A percentile compares a stretch with the other conserved stretches of the same genome.
phyloP scores from a whole-genome alignment of 1,284 basidiomycete genomes.

The Trichosporon asahii region DNA sequence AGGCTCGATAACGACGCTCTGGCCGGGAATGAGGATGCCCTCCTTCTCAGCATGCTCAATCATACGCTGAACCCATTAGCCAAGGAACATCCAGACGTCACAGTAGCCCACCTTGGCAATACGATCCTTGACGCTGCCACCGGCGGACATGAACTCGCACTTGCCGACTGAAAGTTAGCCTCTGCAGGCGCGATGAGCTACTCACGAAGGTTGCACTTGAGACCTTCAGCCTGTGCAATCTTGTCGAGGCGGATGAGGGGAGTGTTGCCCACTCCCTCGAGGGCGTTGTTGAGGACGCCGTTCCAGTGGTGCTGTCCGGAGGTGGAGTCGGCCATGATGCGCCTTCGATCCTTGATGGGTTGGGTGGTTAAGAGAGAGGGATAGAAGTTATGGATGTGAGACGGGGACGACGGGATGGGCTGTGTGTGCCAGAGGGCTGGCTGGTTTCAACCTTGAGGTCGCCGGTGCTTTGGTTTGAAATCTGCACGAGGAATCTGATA shows the following conservation, averaged over 20 bases:
- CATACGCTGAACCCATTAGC: slow-evolving; percentile 62
- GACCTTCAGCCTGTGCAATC: slow-evolving; percentile 67
- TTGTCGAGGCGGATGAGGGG: slow-evolving; percentile 83
- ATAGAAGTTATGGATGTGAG: background rate
- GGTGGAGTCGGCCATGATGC: slow-evolving; percentile 15
- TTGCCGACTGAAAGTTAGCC: slow-evolving; percentile 70
- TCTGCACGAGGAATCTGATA: slow-evolving; percentile 8
- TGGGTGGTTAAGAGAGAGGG: background rate
- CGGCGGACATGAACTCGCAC: slow-evolving; percentile 83
- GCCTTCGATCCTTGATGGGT: background rate
- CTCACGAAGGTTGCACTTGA: slow-evolving; percentile 88
- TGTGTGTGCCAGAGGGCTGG: background rate
- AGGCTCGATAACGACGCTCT: slow-evolving; percentile 90
- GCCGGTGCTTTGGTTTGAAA: background rate
- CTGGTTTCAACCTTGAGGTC: background rate
- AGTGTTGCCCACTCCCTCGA: slow-evolving; percentile 84
- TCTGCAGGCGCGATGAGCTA: background rate
- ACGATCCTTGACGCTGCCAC: slow-evolving; percentile 92
- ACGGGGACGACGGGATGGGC: background rate
- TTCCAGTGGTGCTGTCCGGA: slow-evolving; percentile 41
- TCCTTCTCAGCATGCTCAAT: slow-evolving; percentile 84
- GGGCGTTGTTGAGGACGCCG: slow-evolving; percentile 66
- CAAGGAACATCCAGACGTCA: slow-evolving; percentile 4
- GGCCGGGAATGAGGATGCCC: slow-evolving; percentile 78
- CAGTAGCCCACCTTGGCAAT: slow-evolving; percentile 66